Evolutionary conservation across 2,329 filamentous ascomycete genomes (phyloP).

Genomic region (Canariomyces notabilis): DNA sequence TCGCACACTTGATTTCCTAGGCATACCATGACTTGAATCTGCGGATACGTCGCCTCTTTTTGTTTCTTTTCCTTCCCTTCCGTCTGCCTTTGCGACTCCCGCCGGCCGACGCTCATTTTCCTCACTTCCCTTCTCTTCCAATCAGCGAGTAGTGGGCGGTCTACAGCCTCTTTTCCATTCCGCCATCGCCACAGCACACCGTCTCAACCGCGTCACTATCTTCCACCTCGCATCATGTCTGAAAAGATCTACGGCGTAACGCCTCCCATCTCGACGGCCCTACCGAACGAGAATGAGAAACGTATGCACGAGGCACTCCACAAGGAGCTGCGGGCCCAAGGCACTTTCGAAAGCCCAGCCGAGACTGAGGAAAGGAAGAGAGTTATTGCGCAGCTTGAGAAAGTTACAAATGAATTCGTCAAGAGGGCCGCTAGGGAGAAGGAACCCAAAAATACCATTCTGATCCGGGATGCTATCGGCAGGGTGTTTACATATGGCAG

Average conservation of each 20-base stretch:
- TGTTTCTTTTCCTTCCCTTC: constrained; percentile 5
- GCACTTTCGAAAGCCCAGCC: constrained; percentile 81
- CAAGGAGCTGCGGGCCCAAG: constrained; percentile 78
- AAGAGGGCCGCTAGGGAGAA: constrained; percentile 71
- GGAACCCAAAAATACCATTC: constrained; percentile 64
- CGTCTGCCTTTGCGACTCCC: not conserved
- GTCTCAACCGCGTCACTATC: not conserved
- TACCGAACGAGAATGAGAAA: constrained; percentile 74
- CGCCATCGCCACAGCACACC: not conserved
- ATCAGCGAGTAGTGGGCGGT: not conserved
- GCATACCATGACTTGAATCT: constrained; percentile 16
- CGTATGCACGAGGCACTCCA: constrained; percentile 73
- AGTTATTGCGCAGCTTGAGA: constrained; percentile 72
- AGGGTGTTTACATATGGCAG: constrained; percentile 96
- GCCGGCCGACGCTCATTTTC: constrained; percentile 6
- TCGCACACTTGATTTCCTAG: not conserved
- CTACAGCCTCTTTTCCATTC: not conserved
- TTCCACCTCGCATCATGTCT: constrained; percentile 19
- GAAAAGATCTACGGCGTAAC: constrained; percentile 60
- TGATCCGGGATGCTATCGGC: constrained; percentile 79
- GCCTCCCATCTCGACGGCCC: constrained; percentile 69
- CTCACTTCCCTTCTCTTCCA: not conserved
- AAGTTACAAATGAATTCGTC: constrained; percentile 81
- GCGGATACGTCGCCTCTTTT: constrained; percentile 1
- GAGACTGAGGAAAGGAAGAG: constrained; percentile 75